These are phyloP conservation scores for Verticillium isaacii DNA, from an alignment of 2,329 filamentous ascomycete species.

Conservation along the genomic window DNA sequence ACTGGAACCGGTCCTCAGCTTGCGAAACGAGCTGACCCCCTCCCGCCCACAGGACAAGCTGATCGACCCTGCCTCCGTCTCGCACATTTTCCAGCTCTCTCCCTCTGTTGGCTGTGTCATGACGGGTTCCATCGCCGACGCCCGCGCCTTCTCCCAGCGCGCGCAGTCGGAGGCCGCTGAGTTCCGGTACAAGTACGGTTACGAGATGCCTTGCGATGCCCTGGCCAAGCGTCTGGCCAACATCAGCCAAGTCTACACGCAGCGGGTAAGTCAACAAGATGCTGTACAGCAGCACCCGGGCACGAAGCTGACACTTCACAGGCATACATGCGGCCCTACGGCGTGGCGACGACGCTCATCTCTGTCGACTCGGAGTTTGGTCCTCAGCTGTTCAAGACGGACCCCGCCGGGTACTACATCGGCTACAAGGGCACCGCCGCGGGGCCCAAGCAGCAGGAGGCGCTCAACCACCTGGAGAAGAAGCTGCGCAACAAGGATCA, in stretches of 20 bases:
- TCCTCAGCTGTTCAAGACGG: slow-evolving; percentile 96
- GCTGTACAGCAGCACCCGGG: slow-evolving; percentile 5
- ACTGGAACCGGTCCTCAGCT: not conserved
- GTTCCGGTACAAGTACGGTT: slow-evolving; percentile 97
- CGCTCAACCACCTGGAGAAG: slow-evolving; percentile 97
- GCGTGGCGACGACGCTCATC: slow-evolving; percentile 91
- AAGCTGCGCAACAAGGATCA: slow-evolving; percentile 99
- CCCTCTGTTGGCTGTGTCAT: slow-evolving; percentile 96
- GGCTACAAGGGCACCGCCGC: slow-evolving; percentile 98
- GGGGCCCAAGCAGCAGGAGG: slow-evolving; percentile 97
- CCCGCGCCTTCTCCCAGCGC: slow-evolving; percentile 85
- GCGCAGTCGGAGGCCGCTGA: slow-evolving; percentile 95
- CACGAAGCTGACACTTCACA: slow-evolving; percentile 22
- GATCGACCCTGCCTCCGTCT: slow-evolving; percentile 94
- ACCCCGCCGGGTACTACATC: slow-evolving; percentile 95
- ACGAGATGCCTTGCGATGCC: slow-evolving; percentile 98
- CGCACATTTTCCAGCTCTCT: slow-evolving; percentile 95
- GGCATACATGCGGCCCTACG: slow-evolving; percentile 97
- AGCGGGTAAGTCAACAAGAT: slow-evolving; percentile 59
- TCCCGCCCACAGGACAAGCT: slow-evolving; percentile 77
- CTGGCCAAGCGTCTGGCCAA: slow-evolving; percentile 96
- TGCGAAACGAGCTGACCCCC: slow-evolving; percentile 21
- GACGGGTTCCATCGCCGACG: slow-evolving; percentile 97
- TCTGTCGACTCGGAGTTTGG: slow-evolving; percentile 89
- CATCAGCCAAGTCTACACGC: slow-evolving; percentile 98